phyloP scores from a whole-genome alignment of 1,139 yeast species.

The Yamadazyma pseudoaaseri region DNA sequence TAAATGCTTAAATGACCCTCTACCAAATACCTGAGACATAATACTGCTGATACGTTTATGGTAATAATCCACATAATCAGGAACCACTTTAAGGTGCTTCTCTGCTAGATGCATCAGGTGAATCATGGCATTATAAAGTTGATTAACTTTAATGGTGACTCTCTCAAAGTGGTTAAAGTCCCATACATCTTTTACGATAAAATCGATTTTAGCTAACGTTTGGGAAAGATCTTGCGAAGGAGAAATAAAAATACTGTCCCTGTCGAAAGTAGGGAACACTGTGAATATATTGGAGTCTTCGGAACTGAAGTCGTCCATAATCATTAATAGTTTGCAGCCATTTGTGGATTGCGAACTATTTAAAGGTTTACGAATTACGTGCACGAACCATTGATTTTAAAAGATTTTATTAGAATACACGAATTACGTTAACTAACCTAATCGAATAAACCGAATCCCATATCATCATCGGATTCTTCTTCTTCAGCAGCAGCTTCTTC shows the following conservation, averaged over 20 bases:
- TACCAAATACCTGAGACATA: constrained; percentile 7
- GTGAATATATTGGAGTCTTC: constrained; percentile 16
- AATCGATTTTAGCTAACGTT: constrained; percentile 17
- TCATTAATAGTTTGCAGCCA: constrained; percentile 9
- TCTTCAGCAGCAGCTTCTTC: constrained; percentile 74
- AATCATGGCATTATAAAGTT: constrained; percentile 11
- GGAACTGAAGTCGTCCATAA: constrained; percentile 9
- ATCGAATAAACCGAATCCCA: constrained; percentile 55
- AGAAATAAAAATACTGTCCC: constrained; percentile 3
- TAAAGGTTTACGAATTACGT: background rate
- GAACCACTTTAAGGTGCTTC: constrained; percentile 3
- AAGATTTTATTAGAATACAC: constrained; percentile 11
- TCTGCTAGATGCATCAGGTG: constrained; percentile 13
- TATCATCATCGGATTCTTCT: constrained; percentile 36
- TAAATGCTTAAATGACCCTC: constrained; percentile 6
- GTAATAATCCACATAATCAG: constrained; percentile 13
- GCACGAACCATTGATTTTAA: background rate
- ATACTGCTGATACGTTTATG: constrained; percentile 4
- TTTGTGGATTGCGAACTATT: constrained; percentile 3
- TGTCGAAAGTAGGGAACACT: constrained; percentile 12
- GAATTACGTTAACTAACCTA: constrained; percentile 40
- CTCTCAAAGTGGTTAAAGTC: constrained; percentile 2
- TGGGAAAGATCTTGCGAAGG: constrained; percentile 18
- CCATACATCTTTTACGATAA: constrained; percentile 13
- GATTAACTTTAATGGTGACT: constrained; percentile 5